Evolutionary conservation across 352 stramenopile species (phyloP).

Genomic region (Saprolegnia diclina): DNA sequence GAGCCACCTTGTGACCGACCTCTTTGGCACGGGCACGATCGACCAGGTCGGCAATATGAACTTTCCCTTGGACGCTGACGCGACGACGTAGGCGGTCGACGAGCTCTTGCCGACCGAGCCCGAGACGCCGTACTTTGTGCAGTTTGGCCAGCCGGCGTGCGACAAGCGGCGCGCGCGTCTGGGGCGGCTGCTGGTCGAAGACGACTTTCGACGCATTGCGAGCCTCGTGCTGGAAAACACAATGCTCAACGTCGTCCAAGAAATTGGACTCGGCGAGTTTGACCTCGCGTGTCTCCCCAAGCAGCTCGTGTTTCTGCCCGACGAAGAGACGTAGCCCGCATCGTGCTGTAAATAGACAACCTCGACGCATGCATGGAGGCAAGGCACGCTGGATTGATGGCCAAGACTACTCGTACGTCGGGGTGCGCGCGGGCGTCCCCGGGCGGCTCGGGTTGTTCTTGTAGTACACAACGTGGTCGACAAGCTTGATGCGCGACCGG

Average conservation of each 20-base stretch:
- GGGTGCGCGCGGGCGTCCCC: background rate
- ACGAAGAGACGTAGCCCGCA: background rate
- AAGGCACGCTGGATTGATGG: background rate
- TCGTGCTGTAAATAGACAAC: background rate
- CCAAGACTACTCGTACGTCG: background rate
- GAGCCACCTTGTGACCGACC: conserved; percentile 53
- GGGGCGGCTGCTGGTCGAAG: conserved; percentile 34
- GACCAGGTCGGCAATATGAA: conserved; percentile 31
- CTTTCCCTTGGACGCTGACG: no score
- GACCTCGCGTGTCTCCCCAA: conserved; percentile 60
- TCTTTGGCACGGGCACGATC: conserved; percentile 47
- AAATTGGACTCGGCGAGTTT: conserved; percentile 73
- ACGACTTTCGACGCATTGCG: conserved; percentile 64
- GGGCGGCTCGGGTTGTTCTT: background rate
- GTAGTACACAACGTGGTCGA: conserved; percentile 59
- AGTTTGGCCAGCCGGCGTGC: conserved; percentile 3
- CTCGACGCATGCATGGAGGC: background rate
- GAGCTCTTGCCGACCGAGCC: conserved; percentile 13
- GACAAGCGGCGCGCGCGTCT: background rate
- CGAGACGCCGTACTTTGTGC: conserved; percentile 17
- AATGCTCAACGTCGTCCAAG: conserved; percentile 72
- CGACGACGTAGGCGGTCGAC: conserved; percentile 8
- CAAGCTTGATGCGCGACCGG: conserved; percentile 73
- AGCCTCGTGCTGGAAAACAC: conserved; percentile 67
- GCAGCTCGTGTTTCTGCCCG: conserved; percentile 21